Evolutionary conservation across 495 filamentous ascomycete genomes (phyloP).

Genomic region (Penicillium roqueforti): DNA sequence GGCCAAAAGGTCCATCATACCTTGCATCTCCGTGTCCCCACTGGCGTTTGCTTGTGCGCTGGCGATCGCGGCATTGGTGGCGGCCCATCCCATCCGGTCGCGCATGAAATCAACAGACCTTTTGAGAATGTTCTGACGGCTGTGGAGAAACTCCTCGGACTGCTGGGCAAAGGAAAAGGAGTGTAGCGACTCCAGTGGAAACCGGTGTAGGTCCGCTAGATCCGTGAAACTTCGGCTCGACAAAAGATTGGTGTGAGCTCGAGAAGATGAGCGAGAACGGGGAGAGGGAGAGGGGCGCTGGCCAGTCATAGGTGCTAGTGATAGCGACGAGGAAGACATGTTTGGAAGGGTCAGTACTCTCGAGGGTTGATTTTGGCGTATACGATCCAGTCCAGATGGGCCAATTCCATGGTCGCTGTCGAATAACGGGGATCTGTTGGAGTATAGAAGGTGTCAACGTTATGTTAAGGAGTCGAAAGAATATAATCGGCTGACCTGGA

Average conservation of each 20-base stretch:
- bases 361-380: conserved; percentile 75
- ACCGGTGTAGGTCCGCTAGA: conserved; percentile 83
- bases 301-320: conserved; percentile 45
- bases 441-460: conserved; percentile 41
- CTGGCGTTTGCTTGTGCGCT: conserved; percentile 76
- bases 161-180: conserved; percentile 98
- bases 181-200: conserved; percentile 93
- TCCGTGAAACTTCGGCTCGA: conserved; percentile 66
- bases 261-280: conserved; percentile 47
- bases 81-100: conserved; percentile 82
- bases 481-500: conserved; percentile 33
- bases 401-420: conserved; percentile 61
- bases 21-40: conserved; percentile 82
- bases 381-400: conserved; percentile 80
- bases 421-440: conserved; percentile 59
- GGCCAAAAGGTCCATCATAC: conserved; percentile 82
- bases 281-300: conserved; percentile 61
- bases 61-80: conserved; percentile 58
- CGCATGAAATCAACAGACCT: conserved; percentile 96
- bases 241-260: conserved; percentile 51
- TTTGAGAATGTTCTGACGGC: conserved; percentile 87
- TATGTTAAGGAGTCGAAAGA: conserved; percentile 35
- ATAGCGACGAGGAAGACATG: conserved; percentile 61
- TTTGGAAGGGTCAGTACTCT: conserved; percentile 64
- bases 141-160: conserved; percentile 86